phyloP scores from a whole-genome alignment of 805 yeast genomes.

The Lachancea nothofagi region DNA sequence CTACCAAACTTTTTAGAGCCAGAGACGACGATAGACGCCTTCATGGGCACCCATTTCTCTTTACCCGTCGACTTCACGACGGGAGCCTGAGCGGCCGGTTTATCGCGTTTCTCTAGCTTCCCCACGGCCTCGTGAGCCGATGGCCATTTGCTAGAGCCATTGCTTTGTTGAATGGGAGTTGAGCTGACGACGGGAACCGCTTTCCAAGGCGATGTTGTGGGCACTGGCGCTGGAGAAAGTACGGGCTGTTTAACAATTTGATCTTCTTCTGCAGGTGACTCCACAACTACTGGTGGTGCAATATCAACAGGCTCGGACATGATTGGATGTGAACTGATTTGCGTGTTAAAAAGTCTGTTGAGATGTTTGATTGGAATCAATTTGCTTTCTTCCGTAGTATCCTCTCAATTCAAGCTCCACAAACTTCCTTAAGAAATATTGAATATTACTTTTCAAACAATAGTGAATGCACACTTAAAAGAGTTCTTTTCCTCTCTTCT shows the following conservation, averaged over 20 bases:
- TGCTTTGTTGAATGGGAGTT: slow-evolving; percentile 26
- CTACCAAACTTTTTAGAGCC: slow-evolving; percentile 13
- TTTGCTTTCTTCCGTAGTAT: too few relatives aligned
- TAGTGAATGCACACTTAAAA: too few relatives aligned
- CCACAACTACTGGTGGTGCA: slow-evolving; percentile 5
- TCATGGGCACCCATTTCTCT: slow-evolving; percentile 71
- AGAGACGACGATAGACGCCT: slow-evolving; percentile 47
- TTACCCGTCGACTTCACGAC: slow-evolving; percentile 36
- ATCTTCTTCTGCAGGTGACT: slow-evolving; percentile 18
- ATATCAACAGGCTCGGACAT: too few relatives aligned
- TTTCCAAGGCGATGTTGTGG: slow-evolving; percentile 33
- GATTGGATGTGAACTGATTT: too few relatives aligned
- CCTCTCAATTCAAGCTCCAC: too few relatives aligned
- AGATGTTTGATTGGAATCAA: too few relatives aligned
- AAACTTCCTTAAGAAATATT: not conserved
- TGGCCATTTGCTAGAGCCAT: slow-evolving; percentile 32
- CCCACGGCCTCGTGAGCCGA: slow-evolving; percentile 32
- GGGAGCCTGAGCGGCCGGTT: slow-evolving; percentile 10
- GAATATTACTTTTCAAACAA: too few relatives aligned
- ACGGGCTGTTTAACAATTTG: slow-evolving; percentile 12
- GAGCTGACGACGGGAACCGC: slow-evolving; percentile 13
- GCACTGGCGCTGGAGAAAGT: slow-evolving; percentile 34
- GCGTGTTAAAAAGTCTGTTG: too few relatives aligned
- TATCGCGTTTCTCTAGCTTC: slow-evolving; percentile 11
- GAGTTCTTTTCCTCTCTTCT: not conserved